A percentile compares a stretch with the other conserved stretches of the same genome.
Conservation (phyloP, 1,284 basidiomycete genomes). For the Termitomyces sp. region DNA sequence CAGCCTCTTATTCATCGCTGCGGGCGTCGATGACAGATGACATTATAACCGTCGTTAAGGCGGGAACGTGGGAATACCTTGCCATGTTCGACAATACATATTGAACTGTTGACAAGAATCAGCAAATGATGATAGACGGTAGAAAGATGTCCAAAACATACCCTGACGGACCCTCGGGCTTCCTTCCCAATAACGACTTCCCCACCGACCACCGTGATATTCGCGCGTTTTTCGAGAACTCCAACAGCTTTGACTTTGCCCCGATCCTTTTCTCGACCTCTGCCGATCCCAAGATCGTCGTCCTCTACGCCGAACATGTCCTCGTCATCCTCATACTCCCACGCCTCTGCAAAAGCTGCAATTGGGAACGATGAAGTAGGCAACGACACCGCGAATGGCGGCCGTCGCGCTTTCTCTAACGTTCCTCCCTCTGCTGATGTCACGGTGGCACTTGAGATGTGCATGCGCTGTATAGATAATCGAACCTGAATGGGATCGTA, state of each 20-base stretch:
- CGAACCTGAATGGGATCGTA: constrained; percentile 91
- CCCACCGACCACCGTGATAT: constrained; percentile 80
- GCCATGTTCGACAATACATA: constrained; percentile 41
- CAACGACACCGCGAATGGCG: constrained; percentile 73
- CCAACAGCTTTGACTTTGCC: constrained; percentile 66
- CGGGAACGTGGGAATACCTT: constrained; percentile 11
- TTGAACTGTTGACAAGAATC: constrained; percentile 61
- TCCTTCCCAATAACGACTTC: constrained; percentile 78
- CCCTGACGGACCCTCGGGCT: constrained; percentile 69
- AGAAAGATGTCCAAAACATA: constrained; percentile 29
- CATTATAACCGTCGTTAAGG: constrained; percentile 10
- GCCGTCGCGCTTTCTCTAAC: constrained; percentile 53
- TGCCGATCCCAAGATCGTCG: constrained; percentile 25
- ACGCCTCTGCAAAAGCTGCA: constrained; percentile 86
- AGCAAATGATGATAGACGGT: constrained; percentile 1
- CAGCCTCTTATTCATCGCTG: not conserved
- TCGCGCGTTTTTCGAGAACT: constrained; percentile 80
- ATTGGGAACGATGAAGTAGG: constrained; percentile 76
- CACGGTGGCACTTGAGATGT: constrained; percentile 34
- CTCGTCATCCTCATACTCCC: constrained; percentile 93
- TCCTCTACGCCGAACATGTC: constrained; percentile 57
- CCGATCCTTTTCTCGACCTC: constrained; percentile 39
- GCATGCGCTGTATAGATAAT: constrained; percentile 64
- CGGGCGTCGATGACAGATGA: not conserved
- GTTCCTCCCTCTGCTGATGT: constrained; percentile 32